Base-by-base conservation (phyloP, 164 flowering plant genomes). In the Chloranthus sessilifolius region DNA sequence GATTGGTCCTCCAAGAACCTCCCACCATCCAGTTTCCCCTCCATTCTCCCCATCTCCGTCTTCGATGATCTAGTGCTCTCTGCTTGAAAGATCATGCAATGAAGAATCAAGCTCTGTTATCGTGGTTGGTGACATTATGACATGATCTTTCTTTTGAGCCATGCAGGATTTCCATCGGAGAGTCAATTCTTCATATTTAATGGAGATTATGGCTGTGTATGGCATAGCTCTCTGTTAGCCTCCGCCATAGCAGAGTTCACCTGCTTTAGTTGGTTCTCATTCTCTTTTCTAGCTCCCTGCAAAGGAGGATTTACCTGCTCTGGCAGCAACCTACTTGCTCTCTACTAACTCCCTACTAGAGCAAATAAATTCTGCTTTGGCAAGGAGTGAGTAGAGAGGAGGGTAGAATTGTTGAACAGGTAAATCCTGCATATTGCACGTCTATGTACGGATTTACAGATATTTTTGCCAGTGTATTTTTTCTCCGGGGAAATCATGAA, bases 221-320 rank as follows among this genome's bases (percentile, higher is more conserved):
- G 58, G 99, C 31, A 97, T 97, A 0, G 95, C 97, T n/a, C n/a
- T n/a, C 2, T 92, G 99, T 97, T 97, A 97, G 22, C 79, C 88
- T 7, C 97, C 88, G 59, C 80, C 88, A 2, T 92, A n/a, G n/a
- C n/a, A n/a, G n/a, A n/a, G n/a, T n/a, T n/a, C n/a, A 84, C 42
- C 59, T 92, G 17, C 53, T 86, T 3, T 65, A 88, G 39, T 57
- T 92, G 57, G 89, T 92, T 17, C 19, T 22, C 22, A n/a, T 52
- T 16, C 5, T 47, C 7, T 5, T 22, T 28, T 62, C 17, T 26
- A 9, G 17, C n/a, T n/a, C n/a, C n/a, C n/a, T n/a, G n/a, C n/a
- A n/a, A n/a, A n/a, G n/a, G n/a, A n/a, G n/a, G n/a, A n/a, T n/a
- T n/a, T n/a, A n/a, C n/a, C n/a, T n/a, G n/a, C n/a, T n/a, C n/a